Evolutionary conservation across 345 rosid genomes (phyloP).

Genomic region (Barbarea vulgaris): DNA sequence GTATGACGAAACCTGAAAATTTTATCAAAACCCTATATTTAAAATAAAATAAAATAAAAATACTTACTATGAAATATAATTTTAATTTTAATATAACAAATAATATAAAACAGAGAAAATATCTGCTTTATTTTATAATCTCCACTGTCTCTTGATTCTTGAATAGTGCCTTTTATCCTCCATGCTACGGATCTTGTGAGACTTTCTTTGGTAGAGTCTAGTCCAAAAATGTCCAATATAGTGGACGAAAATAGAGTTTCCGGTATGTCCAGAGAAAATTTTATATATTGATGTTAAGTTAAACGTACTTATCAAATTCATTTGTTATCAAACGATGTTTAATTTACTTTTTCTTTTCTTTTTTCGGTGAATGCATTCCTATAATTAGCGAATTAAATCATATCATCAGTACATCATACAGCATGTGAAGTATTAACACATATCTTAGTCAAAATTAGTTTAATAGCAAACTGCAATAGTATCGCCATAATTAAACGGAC

Average conservation of each 20-base stretch:
- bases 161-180: not conserved
- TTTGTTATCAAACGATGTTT: constrained; percentile 20
- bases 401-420: not conserved
- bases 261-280: not conserved
- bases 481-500: not conserved
- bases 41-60: too few species aligned
- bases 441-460: not conserved
- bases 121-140: not conserved
- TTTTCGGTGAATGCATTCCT: constrained; percentile 9
- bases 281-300: constrained; percentile 22
- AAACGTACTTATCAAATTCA: constrained; percentile 13
- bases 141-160: not conserved
- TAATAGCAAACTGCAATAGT: not conserved
- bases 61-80: too few species aligned
- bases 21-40: not conserved
- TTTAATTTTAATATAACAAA: too few species aligned
- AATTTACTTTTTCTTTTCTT: not conserved
- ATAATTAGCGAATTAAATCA: not conserved
- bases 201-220: constrained; percentile 8
- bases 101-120: not conserved
- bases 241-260: constrained; percentile 8
- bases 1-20: too few species aligned
- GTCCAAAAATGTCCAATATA: not conserved
- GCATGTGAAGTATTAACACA: not conserved
- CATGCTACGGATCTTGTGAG: not conserved